These are phyloP conservation scores for Dunaliella salina DNA, from an alignment of 163 green algal genomes.

Conservation along the genomic window DNA sequence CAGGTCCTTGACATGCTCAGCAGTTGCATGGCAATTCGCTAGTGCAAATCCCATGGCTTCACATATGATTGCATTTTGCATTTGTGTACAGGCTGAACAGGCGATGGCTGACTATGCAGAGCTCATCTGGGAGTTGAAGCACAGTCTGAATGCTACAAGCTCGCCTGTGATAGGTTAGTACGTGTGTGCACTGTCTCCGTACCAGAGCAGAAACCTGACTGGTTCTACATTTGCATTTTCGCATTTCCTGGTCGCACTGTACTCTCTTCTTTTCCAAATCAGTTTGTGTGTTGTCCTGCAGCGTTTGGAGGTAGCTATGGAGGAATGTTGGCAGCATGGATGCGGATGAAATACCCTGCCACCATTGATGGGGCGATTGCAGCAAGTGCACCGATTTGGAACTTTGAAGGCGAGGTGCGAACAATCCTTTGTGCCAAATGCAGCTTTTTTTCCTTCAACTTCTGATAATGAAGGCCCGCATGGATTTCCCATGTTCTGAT, in stretches of 20 bases:
- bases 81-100: slow-evolving; percentile 79
- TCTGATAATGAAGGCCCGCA: no score
- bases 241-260: no score
- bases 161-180: slow-evolving; percentile 64
- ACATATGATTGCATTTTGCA: slow-evolving; percentile 31
- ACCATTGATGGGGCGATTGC: slow-evolving; percentile 67
- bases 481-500: no score
- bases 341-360: slow-evolving; percentile 77
- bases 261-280: no score
- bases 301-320: slow-evolving; percentile 82
- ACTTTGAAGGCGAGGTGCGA: slow-evolving; percentile 65
- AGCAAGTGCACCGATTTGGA: slow-evolving; percentile 80
- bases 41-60: no score
- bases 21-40: no score
- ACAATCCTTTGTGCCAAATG: no score
- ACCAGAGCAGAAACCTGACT: no score
- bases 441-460: no score
- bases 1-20: no score
- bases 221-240: no score
- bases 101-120: slow-evolving; percentile 86
- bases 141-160: slow-evolving; percentile 40
- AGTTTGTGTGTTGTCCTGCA: not conserved
- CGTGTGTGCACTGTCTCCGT: no score
- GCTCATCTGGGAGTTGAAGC: slow-evolving; percentile 67
- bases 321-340: slow-evolving; percentile 80